A percentile compares a stretch with the other conserved stretches of the same genome.
Conservation (phyloP, 495 filamentous ascomycete species). For the Podospora pseudoanserina region DNA sequence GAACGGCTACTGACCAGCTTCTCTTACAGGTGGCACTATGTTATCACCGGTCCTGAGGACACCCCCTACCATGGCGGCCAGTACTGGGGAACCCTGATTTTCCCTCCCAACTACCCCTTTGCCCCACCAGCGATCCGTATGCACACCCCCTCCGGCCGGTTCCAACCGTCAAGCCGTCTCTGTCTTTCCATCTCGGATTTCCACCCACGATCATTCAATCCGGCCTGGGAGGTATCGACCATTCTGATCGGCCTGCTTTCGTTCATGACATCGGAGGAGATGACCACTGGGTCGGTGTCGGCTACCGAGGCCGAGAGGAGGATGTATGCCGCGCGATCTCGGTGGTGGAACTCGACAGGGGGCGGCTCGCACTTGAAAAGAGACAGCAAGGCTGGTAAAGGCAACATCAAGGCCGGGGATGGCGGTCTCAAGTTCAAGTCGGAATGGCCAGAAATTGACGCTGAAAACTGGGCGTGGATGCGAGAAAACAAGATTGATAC, state of each 20-base stretch:
- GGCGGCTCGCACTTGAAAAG: conserved; percentile 68
- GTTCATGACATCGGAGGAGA: conserved; percentile 98
- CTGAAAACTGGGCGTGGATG: conserved; percentile 94
- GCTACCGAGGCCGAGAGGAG: conserved; percentile 74
- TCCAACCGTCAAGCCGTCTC: conserved; percentile 85
- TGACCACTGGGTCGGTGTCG: conserved; percentile 92
- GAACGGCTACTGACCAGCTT: neutral
- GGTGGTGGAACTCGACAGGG: conserved; percentile 97
- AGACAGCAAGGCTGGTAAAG: conserved; percentile 38
- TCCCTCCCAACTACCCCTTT: conserved; percentile 95
- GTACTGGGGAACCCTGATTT: conserved; percentile 96
- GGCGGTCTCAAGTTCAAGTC: conserved; percentile 83
- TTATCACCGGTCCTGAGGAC: conserved; percentile 89
- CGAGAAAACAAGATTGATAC: conserved; percentile 74
- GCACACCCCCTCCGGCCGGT: conserved; percentile 95
- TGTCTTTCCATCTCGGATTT: conserved; percentile 96
- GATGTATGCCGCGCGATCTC: conserved; percentile 68
- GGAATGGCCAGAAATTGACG: conserved; percentile 88
- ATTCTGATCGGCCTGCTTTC: conserved; percentile 91
- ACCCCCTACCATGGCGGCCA: conserved; percentile 94
- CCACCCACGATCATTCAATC: conserved; percentile 96
- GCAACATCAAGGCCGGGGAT: conserved; percentile 69
- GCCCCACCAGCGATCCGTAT: conserved; percentile 96
- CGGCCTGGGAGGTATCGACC: conserved; percentile 96
- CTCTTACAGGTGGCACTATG: conserved; percentile 85